Evolutionary conservation across 805 yeast species (phyloP).

Genomic region (Teunomyces lycoperdinae): DNA sequence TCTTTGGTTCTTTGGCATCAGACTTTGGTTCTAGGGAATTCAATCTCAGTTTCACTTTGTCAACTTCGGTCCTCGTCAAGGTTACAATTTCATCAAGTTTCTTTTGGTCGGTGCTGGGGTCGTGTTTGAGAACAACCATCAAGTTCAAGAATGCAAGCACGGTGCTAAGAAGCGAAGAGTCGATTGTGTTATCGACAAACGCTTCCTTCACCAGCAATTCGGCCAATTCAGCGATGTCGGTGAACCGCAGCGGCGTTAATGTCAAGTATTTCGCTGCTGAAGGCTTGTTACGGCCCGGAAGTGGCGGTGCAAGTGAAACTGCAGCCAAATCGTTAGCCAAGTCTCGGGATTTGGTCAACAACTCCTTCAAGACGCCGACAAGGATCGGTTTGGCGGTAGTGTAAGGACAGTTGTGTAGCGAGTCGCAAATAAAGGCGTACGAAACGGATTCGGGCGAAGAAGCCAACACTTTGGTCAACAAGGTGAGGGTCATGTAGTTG

Average conservation of each 20-base stretch:
- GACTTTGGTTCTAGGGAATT: neutral
- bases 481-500: constrained; percentile 49
- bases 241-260: constrained; percentile 41
- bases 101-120: constrained; percentile 14
- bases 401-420: constrained; percentile 65
- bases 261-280: constrained; percentile 38
- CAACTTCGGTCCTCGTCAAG: constrained; percentile 14
- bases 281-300: constrained; percentile 14
- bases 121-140: constrained; percentile 31
- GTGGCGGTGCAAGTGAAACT: constrained; percentile 13
- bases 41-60: constrained; percentile 14
- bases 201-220: constrained; percentile 13
- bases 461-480: constrained; percentile 62
- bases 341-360: constrained; percentile 41
- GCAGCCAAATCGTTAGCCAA: neutral
- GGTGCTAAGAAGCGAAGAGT: constrained; percentile 34
- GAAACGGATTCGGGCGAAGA: constrained; percentile 53
- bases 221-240: constrained; percentile 43
- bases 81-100: constrained; percentile 14
- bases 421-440: constrained; percentile 60
- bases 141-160: constrained; percentile 59
- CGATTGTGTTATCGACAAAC: constrained; percentile 14
- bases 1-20: no score
- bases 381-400: constrained; percentile 57
- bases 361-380: constrained; percentile 67